These are phyloP conservation scores for Malania oleifera DNA, from an alignment of 164 flowering plant genomes.

Conservation along the genomic window DNA sequence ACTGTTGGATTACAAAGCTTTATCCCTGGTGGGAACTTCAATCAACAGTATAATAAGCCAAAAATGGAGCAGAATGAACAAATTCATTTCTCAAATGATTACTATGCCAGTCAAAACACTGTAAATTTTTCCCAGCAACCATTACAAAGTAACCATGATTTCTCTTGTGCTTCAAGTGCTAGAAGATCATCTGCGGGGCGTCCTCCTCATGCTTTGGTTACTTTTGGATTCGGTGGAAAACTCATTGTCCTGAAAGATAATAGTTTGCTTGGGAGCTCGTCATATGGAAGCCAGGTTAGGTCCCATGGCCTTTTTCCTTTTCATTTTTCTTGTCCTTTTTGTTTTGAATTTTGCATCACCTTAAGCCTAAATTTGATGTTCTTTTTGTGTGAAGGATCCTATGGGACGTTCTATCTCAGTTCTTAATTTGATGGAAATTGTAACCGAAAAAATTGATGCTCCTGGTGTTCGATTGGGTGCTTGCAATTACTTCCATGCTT, in stretches of 20 bases:
- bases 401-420: slow-evolving; percentile 55
- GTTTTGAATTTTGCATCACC: background rate
- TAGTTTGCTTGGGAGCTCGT: slow-evolving; percentile 27
- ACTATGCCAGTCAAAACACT: slow-evolving; percentile 37
- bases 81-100: slow-evolving; percentile 30
- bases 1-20: slow-evolving; percentile 28
- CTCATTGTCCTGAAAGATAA: slow-evolving; percentile 71
- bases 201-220: slow-evolving; percentile 89
- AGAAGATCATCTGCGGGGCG: slow-evolving; percentile 87
- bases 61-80: slow-evolving; percentile 36
- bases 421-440: slow-evolving; percentile 69
- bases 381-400: slow-evolving; percentile 44
- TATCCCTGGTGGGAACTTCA: slow-evolving; percentile 29
- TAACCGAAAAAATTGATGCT: slow-evolving; percentile 30
- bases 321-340: background rate
- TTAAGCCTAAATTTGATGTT: slow-evolving; percentile 4
- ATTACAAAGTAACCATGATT: slow-evolving; percentile 32
- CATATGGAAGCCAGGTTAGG: slow-evolving; percentile 65
- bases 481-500: slow-evolving; percentile 51
- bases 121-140: slow-evolving; percentile 32
- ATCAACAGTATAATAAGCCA: slow-evolving; percentile 34
- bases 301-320: slow-evolving; percentile 1
- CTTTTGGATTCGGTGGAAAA: slow-evolving; percentile 99
- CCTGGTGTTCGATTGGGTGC: slow-evolving; percentile 26
- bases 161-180: slow-evolving; percentile 30